Conservation (phyloP, 2,329 filamentous ascomycete genomes). For the Botryosphaeria dothidea region DNA sequence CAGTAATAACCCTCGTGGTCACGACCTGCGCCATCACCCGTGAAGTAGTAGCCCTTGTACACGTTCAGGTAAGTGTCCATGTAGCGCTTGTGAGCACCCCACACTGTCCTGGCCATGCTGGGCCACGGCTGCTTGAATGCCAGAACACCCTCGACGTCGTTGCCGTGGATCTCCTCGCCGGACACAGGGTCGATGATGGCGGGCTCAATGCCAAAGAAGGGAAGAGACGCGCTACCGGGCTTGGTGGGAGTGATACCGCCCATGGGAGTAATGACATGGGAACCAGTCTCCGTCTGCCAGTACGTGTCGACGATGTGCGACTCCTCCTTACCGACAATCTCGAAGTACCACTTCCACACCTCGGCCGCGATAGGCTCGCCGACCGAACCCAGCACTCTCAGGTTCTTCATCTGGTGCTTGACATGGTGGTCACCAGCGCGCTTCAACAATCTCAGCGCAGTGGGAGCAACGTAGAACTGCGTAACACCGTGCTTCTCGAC, state of each 20-base stretch:
- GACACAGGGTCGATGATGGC: conserved; percentile 96
- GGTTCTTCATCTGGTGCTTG: conserved; percentile 82
- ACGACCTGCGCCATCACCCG: conserved; percentile 89
- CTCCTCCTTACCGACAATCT: conserved; percentile 89
- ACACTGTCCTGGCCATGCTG: conserved; percentile 97
- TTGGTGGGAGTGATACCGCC: conserved; percentile 95
- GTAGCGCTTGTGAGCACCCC: conserved; percentile 96
- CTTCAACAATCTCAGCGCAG: conserved; percentile 89
- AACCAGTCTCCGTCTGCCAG: conserved; percentile 99
- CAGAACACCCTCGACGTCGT: conserved; percentile 95
- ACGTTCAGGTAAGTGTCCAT: conserved; percentile 98
- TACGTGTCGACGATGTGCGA: conserved; percentile 95
- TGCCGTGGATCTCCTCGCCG: conserved; percentile 88
- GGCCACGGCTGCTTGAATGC: conserved; percentile 98
- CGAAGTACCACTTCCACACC: conserved; percentile 99
- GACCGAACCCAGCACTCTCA: conserved; percentile 89
- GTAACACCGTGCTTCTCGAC: conserved; percentile 94
- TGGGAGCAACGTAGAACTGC: conserved; percentile 98
- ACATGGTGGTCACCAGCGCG: conserved; percentile 92
- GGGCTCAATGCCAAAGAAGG: conserved; percentile 98
- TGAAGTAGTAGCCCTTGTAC: conserved; percentile 98
- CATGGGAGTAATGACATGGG: conserved; percentile 90
- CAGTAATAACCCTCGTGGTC: conserved; percentile 99
- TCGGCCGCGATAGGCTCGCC: conserved; percentile 97
- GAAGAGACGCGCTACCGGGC: conserved; percentile 90